Base-by-base conservation (phyloP, 352 stramenopile species). In the Pythium folliculosum region DNA sequence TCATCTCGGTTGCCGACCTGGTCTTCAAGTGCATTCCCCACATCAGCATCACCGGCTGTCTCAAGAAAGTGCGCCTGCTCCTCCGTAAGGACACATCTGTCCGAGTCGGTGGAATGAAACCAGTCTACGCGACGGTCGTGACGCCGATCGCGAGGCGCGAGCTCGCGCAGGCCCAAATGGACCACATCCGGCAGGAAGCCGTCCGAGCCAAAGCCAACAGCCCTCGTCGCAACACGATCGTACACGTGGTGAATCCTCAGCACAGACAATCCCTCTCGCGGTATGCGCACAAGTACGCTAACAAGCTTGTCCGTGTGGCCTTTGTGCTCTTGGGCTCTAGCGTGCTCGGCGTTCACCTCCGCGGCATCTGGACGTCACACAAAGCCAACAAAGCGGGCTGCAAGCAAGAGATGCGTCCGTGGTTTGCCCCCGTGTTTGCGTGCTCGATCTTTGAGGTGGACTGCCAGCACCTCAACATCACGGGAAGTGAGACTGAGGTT, bases 11-110 rank as follows among this genome's bases (percentile, higher is more conserved):
- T 8, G 23, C 27, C n/a, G 69, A 75, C 54, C 19, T 71, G 2
- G 21, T 75, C 14, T 65, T 71, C 59, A 75, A 67, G 63, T 65
- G 49, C 7, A 66, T 75, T 12, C 63, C 69, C 5, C 69, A 75
- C 27, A 49, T 71, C 22, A 73, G 67, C 40, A 69, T 73, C 40
- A 65, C 65, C 1, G 52, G 57, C 43, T 71, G 65, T 22, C 55
- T 65, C 27, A 67, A 67, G 37, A 72, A 67, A 64, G 65, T 72
- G 38, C 58, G 65, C 2, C 21, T 59, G 23, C 56, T 72, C 9
- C 37, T 72, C 21, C 51, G 25, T 45, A 72, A 72, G 44, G 65
- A 72, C 21, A 60, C 65, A 2, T 66, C 65, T 1, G 45, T 67
- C 0, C 47, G 49, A 10, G 19, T 16, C 21, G 44, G 5, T 23